phyloP scores from a whole-genome alignment of 179 eudicot genomes.

The Silene coronaria region DNA sequence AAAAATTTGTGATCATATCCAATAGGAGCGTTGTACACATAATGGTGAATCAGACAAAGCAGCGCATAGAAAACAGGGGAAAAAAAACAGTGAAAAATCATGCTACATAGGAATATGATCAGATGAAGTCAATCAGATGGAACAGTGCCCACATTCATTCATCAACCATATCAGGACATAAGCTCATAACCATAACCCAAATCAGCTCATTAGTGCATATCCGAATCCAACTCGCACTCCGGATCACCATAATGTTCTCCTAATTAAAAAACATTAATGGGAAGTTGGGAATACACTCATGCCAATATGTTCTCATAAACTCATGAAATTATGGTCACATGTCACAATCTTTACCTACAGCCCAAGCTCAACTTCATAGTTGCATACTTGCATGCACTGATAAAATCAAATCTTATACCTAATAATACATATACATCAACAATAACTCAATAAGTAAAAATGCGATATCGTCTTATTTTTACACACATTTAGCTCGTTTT shows the following conservation, averaged over 20 bases:
- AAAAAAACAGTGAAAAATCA: not conserved
- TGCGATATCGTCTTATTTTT: too few relatives aligned
- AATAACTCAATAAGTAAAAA: not conserved
- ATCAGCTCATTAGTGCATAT: not conserved
- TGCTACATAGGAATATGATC: not conserved
- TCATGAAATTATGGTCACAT: not conserved
- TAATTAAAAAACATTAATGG: not conserved
- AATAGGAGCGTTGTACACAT: not conserved
- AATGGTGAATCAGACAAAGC: not conserved
- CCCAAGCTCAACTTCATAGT: not conserved
- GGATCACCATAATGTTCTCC: not conserved
- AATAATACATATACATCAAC: not conserved
- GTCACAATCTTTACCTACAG: not conserved
- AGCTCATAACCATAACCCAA: not conserved
- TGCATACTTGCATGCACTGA: not conserved
- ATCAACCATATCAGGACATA: too few relatives aligned
- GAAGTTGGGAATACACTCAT: not conserved
- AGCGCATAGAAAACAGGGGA: not conserved
- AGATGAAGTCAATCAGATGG: not conserved
- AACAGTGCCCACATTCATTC: not conserved
- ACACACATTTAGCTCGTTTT: too few relatives aligned
- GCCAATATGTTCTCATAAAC: not conserved
- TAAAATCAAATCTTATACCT: not conserved
- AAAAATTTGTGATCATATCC: conserved; percentile 5
- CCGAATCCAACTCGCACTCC: not conserved